Evolutionary conservation across 306 rosid species (phyloP), one percentile per base, ranked within the genome.

Genomic region (Sophora flavescens): DNA sequence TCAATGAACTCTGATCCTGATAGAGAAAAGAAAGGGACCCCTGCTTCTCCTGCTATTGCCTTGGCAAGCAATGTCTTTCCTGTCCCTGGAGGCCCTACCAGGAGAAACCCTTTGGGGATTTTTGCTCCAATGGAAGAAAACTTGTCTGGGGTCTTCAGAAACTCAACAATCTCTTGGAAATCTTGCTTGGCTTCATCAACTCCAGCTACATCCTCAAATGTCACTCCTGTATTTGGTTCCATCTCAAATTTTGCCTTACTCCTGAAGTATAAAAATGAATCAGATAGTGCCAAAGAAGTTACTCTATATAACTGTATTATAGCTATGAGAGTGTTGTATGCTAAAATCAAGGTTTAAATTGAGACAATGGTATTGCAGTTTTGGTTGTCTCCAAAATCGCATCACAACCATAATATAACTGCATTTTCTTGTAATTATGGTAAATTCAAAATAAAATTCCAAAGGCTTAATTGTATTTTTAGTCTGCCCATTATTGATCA

Each of bases 1-100:
- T 93, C 96, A 16, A 90, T 82, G 84, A 91, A 93, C 84, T 93
- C 96, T 4, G 95, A 89, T 5, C 98, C 94, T 6, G 96, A 90
- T 4, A 90, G 78, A 9, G 96, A 93, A 53, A 93, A 87, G 88
- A 89, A 90, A 36, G 97, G 94, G 51, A 90, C 97, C 44, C 90
- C 93, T n/a, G 96, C 94, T 84, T 93, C 96, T 5, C 98, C 96
- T 18, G 96, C 94, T 54, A 90, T 93, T 56, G 96, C 98, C 76
- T 82, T 93, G 4, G 90, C 98, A 75, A 90, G 78, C 82, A 90
- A 50, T 44, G 96, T 93, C 86, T 93, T 93, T 44, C 94, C 93
- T 0, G 96, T 89, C 62, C 98, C 98, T 0, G 98, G 94, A 15
- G 94, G 93, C 45, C 97, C 94, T 15, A 85, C 79, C 36, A 93